phyloP scores from a whole-genome alignment of 371 early-diverging fungal genomes.

The Batkoa obscura region DNA sequence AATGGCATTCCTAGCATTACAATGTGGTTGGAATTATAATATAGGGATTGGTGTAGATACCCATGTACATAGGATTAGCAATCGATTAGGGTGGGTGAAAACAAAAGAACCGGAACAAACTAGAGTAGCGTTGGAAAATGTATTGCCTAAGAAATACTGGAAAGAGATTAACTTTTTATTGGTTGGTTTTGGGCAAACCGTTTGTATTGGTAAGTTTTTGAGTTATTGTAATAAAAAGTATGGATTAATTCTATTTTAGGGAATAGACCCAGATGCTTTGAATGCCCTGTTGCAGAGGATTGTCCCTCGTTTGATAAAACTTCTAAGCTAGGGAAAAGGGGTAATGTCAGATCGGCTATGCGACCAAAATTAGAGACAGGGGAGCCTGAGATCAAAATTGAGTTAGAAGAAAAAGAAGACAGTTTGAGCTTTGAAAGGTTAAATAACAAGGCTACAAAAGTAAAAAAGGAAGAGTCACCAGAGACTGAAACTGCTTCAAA shows the following conservation, averaged over 20 bases:
- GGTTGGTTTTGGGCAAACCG: conserved; percentile 91
- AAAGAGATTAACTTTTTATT: conserved; percentile 70
- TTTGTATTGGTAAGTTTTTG: too few species aligned
- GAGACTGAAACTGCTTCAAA: too few species aligned
- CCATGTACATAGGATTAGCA: conserved; percentile 90
- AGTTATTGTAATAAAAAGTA: too few species aligned
- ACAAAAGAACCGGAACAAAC: conserved; percentile 67
- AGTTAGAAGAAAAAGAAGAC: too few species aligned
- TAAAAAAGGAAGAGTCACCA: too few species aligned
- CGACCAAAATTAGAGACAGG: too few species aligned
- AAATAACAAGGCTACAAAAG: too few species aligned
- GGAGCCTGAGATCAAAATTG: too few species aligned
- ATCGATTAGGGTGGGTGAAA: conserved; percentile 77
- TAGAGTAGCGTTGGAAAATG: conserved; percentile 57
- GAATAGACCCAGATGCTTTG: not conserved
- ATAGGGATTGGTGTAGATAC: conserved; percentile 96
- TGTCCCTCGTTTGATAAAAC: not conserved
- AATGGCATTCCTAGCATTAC: conserved; percentile 79
- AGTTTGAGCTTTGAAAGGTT: too few species aligned
- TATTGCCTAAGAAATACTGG: conserved; percentile 83
- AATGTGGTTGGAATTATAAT: conserved; percentile 68
- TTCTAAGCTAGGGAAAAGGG: too few species aligned
- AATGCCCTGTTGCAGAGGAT: not conserved
- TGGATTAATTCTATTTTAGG: too few species aligned
- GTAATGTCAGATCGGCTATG: too few species aligned